Evolutionary conservation across 208 protist species (phyloP).

Genomic region (Trichomonas tenax): DNA sequence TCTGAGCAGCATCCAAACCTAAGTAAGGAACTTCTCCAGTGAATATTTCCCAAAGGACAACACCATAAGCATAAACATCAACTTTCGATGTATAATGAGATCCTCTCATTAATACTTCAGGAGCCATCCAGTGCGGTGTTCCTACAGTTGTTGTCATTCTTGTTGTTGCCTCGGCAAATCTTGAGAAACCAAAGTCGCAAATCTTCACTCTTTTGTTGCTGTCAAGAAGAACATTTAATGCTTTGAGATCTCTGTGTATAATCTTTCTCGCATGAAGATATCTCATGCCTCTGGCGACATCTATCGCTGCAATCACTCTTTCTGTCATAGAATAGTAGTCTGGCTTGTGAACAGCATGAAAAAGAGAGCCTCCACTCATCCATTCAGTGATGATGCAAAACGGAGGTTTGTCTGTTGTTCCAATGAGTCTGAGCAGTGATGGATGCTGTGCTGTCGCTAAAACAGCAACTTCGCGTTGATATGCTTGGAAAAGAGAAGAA

Average conservation of each 20-base stretch:
- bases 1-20: background rate
- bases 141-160: background rate
- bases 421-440: background rate
- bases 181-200: background rate
- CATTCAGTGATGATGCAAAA: constrained; percentile 10
- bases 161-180: background rate
- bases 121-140: constrained; percentile 10
- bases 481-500: background rate
- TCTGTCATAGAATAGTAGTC: background rate
- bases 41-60: background rate
- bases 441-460: background rate
- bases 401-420: background rate
- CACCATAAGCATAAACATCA: constrained; percentile 17
- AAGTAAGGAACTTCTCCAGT: background rate
- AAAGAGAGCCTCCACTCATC: background rate
- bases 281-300: background rate
- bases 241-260: background rate
- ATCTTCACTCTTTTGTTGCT: background rate
- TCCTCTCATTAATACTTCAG: background rate
- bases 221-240: background rate
- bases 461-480: background rate
- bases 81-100: background rate
- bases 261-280: background rate
- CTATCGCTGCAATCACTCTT: background rate
- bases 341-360: background rate